Evolutionary conservation across 371 early-diverging fungal genomes (phyloP).

Genomic region (Apophysomyces variabilis): DNA sequence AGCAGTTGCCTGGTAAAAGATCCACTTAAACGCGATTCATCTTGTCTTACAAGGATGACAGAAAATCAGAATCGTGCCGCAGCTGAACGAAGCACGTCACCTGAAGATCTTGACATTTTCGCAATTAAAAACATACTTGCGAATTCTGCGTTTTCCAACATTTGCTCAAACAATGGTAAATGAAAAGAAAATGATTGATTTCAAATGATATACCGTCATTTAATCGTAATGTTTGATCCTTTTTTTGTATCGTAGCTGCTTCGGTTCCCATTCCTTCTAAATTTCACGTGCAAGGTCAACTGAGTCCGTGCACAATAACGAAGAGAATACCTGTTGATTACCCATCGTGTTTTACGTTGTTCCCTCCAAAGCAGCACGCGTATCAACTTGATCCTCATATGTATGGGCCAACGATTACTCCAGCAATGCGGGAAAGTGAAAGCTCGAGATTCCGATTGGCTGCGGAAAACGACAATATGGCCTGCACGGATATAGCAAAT

Average conservation of each 20-base stretch:
- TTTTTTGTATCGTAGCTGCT: not conserved
- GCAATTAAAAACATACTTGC: not conserved
- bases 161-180: not conserved
- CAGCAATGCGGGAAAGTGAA: not conserved
- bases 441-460: not conserved
- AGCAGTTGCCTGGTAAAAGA: not conserved
- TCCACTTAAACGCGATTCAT: not conserved
- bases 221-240: not conserved
- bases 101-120: not conserved
- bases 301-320: not conserved
- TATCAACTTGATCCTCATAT: not conserved
- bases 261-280: not conserved
- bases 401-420: not conserved
- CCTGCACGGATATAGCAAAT: not conserved
- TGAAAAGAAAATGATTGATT: not conserved
- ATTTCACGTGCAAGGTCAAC: not conserved
- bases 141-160: constrained; percentile 11
- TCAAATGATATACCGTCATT: not conserved
- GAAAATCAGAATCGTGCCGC: not conserved
- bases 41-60: not conserved
- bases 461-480: not conserved
- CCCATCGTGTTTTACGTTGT: not conserved
- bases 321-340: not conserved
- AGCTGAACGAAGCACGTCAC: not conserved
- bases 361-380: not conserved